Evolutionary conservation across 2,329 filamentous ascomycete species (phyloP), one percentile per base, ranked within the genome.

Genomic region (Emericellopsis cladophorae): DNA sequence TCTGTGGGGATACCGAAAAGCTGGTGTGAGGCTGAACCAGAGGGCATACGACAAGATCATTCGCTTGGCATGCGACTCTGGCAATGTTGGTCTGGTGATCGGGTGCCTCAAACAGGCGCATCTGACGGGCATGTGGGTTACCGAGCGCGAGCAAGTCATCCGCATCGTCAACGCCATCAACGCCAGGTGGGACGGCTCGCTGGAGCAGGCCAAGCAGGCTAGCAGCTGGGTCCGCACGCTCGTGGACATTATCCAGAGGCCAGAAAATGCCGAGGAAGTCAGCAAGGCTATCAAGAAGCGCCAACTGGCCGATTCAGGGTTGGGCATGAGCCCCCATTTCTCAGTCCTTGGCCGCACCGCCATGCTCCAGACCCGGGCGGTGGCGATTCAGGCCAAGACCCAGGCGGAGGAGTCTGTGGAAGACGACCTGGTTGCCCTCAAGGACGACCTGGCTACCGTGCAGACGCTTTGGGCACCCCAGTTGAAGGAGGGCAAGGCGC

Each of bases 1-100:
- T 35, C 62, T 77, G 33, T 65, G 72, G 42, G 74, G 73, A 37
- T 61, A 67, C 50, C 52, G 58, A 43, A 61, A 65, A 44, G 62
- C 66, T 29, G 53, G 58, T 24, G 61, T 65, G 45, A 57, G 53
- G 42, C 52, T 74, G 21, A 45, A 48, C 18, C 39, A 44, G 3
- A 21, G 41, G 10, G 54, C 67, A 48, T 60, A 57, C 46, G 51
- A 51, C 40, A 62, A 60, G 51, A 55, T 72, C 38, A 48, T 68
- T 29, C 62, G 70, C 11, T 44, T 56, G 33, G 63, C 66, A 7
- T 63, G 62, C 40, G 18, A 41, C 23, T 55, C 55, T 40, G 67
- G 64, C 34, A 61, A 62, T 43, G 55, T 72, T 32, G 61, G 58
- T 50, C 49, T 62, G 11, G 54, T 76, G 29, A 62, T 78, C 46